Evolutionary conservation across 495 filamentous ascomycete species (phyloP).

Genomic region (Lophium mytilinum): DNA sequence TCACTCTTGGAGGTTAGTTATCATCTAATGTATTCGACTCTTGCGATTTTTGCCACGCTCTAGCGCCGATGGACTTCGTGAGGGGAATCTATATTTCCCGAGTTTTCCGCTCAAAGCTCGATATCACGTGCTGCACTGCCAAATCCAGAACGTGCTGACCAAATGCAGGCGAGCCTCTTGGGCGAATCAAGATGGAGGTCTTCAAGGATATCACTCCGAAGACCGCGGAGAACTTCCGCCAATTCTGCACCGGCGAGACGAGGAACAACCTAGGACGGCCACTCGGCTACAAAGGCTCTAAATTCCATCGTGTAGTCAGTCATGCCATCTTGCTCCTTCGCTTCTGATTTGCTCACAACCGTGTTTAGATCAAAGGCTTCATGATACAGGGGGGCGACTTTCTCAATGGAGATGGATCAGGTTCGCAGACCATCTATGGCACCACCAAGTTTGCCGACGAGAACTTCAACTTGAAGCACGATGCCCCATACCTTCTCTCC

Average conservation of each 20-base stretch:
- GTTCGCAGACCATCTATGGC: conserved; percentile 41
- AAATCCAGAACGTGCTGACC: not conserved
- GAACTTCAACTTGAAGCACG: conserved; percentile 76
- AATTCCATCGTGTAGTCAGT: conserved; percentile 89
- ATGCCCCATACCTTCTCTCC: conserved; percentile 67
- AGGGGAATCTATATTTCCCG: too few species aligned
- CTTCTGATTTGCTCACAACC: not conserved
- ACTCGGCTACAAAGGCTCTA: conserved; percentile 79
- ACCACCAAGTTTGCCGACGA: conserved; percentile 65
- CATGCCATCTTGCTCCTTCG: not conserved
- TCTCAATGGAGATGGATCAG: conserved; percentile 86
- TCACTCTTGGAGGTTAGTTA: conserved; percentile 74
- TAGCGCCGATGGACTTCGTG: too few species aligned
- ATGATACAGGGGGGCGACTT: conserved; percentile 98
- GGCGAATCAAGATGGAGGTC: conserved; percentile 78
- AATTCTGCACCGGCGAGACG: conserved; percentile 91
- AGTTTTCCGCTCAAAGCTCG: not conserved
- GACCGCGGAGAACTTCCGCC: conserved; percentile 94
- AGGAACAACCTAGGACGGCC: conserved; percentile 70
- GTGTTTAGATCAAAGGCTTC: conserved; percentile 77
- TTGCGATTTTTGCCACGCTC: too few species aligned
- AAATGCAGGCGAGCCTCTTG: conserved; percentile 70
- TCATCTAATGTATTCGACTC: not conserved
- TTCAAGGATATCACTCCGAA: conserved; percentile 75
- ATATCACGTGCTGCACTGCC: not conserved